phyloP scores from a whole-genome alignment of 805 yeast genomes.

The Yarrowia yakushimensis region DNA sequence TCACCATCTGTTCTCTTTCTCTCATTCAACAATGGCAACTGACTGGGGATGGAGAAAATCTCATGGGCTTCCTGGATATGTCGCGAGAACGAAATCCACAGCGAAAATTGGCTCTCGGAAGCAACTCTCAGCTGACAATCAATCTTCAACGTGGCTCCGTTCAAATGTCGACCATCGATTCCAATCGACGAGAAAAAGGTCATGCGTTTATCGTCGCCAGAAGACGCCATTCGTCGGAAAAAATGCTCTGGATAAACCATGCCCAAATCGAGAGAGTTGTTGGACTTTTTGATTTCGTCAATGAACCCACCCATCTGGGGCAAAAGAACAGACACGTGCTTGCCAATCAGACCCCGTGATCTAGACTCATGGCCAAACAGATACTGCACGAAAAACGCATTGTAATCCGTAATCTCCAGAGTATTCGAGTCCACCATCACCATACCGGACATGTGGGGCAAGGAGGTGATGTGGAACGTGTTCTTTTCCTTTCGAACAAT shows the following conservation, averaged over 20 bases:
- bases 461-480: conserved; percentile 59
- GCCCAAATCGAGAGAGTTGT: conserved; percentile 47
- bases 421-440: conserved; percentile 58
- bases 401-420: conserved; percentile 62
- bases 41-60: conserved; percentile 49
- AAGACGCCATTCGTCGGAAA: conserved; percentile 53
- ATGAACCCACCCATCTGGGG: neutral
- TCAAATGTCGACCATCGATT: conserved; percentile 62
- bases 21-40: conserved; percentile 44
- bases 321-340: conserved; percentile 28
- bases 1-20: neutral
- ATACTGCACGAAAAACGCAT: conserved; percentile 72
- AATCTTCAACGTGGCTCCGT: conserved; percentile 60
- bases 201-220: neutral
- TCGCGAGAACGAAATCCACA: conserved; percentile 87
- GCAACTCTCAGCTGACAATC: conserved; percentile 81
- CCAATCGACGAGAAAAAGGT: conserved; percentile 41
- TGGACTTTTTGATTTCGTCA: neutral
- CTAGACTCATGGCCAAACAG: conserved; percentile 59
- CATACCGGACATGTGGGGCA: conserved; percentile 86
- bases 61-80: conserved; percentile 33
- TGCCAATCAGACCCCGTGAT: conserved; percentile 39
- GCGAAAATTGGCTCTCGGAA: conserved; percentile 52
- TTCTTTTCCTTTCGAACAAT: neutral
- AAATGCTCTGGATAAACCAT: conserved; percentile 87